phyloP scores from a whole-genome alignment of 139 green algal genomes.

The Closterium sp. region DNA sequence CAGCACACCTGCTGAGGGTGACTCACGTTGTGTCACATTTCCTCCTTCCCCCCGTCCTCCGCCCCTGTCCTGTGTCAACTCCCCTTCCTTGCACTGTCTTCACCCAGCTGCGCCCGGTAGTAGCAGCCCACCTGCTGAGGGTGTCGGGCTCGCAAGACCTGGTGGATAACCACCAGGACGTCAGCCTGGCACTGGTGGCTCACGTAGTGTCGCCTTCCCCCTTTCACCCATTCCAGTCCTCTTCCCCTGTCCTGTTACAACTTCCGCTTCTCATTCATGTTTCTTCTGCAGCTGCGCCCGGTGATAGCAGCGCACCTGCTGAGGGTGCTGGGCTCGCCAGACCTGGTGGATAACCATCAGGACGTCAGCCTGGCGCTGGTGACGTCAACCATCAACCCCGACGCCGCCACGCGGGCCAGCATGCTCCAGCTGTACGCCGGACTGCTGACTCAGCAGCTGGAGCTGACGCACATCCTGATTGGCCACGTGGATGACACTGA shows the following conservation, averaged over 20 bases:
- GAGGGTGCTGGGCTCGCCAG: neutral
- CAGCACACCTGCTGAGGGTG: neutral
- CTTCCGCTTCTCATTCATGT: too few relatives aligned
- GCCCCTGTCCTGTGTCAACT: too few relatives aligned
- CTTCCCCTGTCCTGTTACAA: too few relatives aligned
- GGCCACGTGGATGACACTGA: conserved; percentile 8
- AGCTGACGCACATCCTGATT: conserved; percentile 1
- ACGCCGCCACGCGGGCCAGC: neutral
- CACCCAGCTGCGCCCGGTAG: neutral
- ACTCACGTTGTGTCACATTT: neutral
- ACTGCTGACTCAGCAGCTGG: neutral
- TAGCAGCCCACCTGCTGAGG: neutral
- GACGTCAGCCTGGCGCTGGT: neutral
- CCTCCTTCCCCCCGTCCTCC: too few relatives aligned
- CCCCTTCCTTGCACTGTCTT: too few relatives aligned
- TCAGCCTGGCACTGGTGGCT: neutral
- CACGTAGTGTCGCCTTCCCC: neutral
- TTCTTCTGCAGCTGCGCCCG: neutral
- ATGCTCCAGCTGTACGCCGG: neutral
- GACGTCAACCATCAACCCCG: conserved; percentile 7
- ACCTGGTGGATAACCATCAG: conserved; percentile 8
- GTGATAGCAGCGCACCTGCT: neutral
- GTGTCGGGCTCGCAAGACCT: neutral
- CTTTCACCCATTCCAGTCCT: too few relatives aligned
- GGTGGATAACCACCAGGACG: conserved; percentile 1